phyloP scores from a whole-genome alignment of 306 rosid species.

The Vigna trinervia region DNA sequence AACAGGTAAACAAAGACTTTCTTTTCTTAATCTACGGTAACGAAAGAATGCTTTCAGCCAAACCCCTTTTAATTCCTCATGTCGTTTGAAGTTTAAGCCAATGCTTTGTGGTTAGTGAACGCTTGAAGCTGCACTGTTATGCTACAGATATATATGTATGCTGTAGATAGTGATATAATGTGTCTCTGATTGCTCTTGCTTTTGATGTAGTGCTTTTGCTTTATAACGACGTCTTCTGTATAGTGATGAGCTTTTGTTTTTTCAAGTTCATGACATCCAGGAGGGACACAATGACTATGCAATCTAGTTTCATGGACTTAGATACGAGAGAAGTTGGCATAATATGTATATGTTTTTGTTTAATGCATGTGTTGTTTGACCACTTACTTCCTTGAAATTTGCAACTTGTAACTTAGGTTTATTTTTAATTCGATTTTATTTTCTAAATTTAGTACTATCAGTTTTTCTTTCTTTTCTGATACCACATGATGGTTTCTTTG shows the following conservation, averaged over 20 bases:
- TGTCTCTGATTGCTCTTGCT: conserved; percentile 12
- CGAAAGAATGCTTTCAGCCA: neutral
- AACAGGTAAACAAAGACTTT: neutral
- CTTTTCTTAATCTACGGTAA: neutral
- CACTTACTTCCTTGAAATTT: neutral
- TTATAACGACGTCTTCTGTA: conserved; percentile 1
- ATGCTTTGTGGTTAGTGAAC: neutral
- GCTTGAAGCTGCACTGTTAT: conserved; percentile 3
- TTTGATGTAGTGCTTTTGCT: neutral
- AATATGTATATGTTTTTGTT: neutral
- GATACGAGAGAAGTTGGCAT: neutral
- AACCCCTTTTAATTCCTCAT: neutral
- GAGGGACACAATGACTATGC: conserved; percentile 50
- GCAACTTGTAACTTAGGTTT: neutral
- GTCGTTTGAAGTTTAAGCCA: neutral
- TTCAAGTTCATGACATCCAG: conserved; percentile 59
- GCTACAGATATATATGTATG: neutral
- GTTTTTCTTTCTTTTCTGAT: neutral
- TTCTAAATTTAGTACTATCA: neutral
- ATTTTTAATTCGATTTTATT: neutral
- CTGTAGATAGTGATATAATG: neutral
- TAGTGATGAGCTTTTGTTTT: no score
- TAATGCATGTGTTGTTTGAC: neutral
- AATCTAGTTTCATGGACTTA: conserved; percentile 41
- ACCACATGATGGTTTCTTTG: neutral